Conservation (phyloP, 306 rosid genomes). For the Canavalia ensiformis region DNA sequence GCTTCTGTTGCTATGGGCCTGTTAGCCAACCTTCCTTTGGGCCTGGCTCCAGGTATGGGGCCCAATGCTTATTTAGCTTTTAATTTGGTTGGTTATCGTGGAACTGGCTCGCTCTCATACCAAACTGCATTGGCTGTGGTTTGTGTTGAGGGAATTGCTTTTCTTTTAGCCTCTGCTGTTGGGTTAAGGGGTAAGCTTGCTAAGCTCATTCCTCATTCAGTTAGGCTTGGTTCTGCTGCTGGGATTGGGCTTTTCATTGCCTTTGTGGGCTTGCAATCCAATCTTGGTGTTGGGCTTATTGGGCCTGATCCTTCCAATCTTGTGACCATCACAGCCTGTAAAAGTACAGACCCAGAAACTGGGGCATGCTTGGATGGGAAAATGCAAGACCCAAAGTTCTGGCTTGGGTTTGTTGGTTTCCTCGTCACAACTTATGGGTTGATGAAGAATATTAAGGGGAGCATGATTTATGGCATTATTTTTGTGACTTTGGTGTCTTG, state of each 20-base stretch:
- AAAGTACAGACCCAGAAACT: constrained; percentile 60
- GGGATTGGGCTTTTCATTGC: constrained; percentile 98
- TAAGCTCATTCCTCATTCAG: constrained; percentile 68
- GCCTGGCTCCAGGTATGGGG: constrained; percentile 96
- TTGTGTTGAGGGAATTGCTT: constrained; percentile 69
- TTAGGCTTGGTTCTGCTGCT: constrained; percentile 80
- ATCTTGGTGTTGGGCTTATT: constrained; percentile 80
- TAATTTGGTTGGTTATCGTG: constrained; percentile 87
- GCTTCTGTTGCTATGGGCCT: constrained; percentile 85
- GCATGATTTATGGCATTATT: constrained; percentile 90
- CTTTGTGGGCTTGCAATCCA: constrained; percentile 83
- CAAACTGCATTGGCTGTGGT: constrained; percentile 78
- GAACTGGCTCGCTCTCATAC: constrained; percentile 72
- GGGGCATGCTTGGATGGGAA: constrained; percentile 83
- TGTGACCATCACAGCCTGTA: constrained; percentile 78
- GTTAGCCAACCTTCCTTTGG: constrained; percentile 83
- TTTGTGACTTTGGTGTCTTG: constrained; percentile 81
- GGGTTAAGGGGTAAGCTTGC: constrained; percentile 89
- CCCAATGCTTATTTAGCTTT: constrained; percentile 86
- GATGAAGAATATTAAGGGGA: constrained; percentile 77
- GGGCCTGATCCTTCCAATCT: constrained; percentile 81
- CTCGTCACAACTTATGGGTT: constrained; percentile 71
- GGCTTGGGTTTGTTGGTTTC: constrained; percentile 81
- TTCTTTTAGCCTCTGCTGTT: constrained; percentile 70
- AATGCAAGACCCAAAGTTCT: constrained; percentile 74